Evolutionary conservation across 75 land plant genomes (phyloP).

Genomic region (Isoetes taiwanensis): DNA sequence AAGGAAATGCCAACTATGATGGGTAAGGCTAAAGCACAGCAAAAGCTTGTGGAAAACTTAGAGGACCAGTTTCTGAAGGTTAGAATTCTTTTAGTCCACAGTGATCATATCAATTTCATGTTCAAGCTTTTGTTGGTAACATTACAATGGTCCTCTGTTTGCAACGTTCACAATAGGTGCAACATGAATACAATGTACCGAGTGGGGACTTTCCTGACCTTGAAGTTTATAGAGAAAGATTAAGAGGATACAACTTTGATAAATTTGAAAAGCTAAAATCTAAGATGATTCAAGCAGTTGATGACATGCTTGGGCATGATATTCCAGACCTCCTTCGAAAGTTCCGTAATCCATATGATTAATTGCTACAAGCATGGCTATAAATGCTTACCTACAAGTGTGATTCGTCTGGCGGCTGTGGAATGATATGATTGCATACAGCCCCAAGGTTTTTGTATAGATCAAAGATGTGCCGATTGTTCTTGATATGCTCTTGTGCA

Average conservation of each 20-base stretch:
- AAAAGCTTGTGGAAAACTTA: constrained; percentile 16
- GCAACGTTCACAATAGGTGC: neutral
- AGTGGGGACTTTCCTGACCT: neutral
- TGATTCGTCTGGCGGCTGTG: too few relatives aligned
- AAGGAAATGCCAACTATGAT: constrained; percentile 22
- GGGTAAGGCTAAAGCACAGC: constrained; percentile 19
- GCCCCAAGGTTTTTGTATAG: too few relatives aligned
- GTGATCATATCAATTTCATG: too few relatives aligned
- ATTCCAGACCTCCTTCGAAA: neutral
- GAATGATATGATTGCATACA: too few relatives aligned
- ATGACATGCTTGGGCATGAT: constrained; percentile 3
- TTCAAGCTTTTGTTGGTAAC: too few relatives aligned
- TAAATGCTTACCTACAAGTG: too few relatives aligned
- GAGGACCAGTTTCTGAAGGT: constrained; percentile 21
- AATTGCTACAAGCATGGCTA: too few relatives aligned
- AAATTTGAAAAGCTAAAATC: constrained; percentile 1
- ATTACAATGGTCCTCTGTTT: neutral
- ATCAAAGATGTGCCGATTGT: too few relatives aligned
- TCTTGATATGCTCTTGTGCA: too few relatives aligned
- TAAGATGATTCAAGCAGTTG: constrained; percentile 2
- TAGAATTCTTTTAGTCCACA: too few relatives aligned
- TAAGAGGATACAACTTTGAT: constrained; percentile 7
- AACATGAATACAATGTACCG: neutral
- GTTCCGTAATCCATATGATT: constrained; percentile 6
- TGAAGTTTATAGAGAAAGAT: neutral